These are phyloP conservation scores for Aureobasidium sp. DNA, from an alignment of 2,329 filamentous ascomycete species.

Conservation along the genomic window DNA sequence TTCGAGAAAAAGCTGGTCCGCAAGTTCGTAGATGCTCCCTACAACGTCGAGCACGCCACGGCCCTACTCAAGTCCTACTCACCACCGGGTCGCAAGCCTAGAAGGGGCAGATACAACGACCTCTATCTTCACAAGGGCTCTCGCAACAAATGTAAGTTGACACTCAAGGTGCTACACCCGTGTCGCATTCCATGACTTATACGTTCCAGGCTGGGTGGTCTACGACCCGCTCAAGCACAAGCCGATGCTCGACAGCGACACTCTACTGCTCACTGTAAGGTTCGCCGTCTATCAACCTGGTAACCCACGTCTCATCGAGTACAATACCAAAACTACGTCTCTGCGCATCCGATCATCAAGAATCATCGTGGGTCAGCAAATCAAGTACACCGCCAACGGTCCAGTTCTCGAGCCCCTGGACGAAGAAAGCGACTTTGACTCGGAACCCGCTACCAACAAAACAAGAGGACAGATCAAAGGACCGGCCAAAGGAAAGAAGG, in stretches of 20 bases:
- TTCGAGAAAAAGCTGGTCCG: background rate
- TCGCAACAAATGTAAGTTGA: background rate
- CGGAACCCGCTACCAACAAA: background rate
- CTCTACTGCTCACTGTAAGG: background rate
- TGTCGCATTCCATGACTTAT: background rate
- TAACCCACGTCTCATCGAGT: background rate
- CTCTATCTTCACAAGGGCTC: background rate
- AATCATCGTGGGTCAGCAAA: background rate
- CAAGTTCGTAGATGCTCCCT: background rate
- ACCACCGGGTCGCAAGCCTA: background rate
- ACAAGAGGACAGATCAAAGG: background rate
- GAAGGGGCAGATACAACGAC: background rate
- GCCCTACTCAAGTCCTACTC: background rate
- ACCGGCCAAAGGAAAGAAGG: background rate
- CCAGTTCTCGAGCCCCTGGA: background rate
- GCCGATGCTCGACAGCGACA: background rate
- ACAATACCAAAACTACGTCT: background rate
- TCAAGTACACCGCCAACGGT: slow-evolving; percentile 11
- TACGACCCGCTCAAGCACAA: slow-evolving; percentile 10
- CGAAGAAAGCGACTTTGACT: background rate
- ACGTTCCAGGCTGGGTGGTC: background rate
- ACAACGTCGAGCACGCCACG: background rate
- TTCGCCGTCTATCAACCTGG: slow-evolving; percentile 10
- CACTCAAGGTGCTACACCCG: no score
- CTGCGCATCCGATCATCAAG: slow-evolving; percentile 10